A percentile compares a stretch with the other conserved stretches of the same genome.
Conservation (phyloP, 805 yeast genomes). For the Metschnikowia reukaufii region DNA sequence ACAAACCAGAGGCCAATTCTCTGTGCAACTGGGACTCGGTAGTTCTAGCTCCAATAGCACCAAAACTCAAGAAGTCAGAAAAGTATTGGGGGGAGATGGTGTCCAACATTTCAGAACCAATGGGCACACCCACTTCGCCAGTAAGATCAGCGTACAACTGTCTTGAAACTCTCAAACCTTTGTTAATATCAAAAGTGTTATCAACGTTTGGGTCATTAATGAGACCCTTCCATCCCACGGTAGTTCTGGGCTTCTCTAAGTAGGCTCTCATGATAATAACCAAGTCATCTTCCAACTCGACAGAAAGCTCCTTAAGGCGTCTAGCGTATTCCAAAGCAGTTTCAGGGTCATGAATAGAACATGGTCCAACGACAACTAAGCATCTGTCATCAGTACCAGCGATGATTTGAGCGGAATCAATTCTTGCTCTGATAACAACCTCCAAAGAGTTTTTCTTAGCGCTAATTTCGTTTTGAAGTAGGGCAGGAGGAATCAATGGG, state of each 20-base stretch:
- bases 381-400: conserved; percentile 85
- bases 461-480: conserved; percentile 83
- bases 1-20: conserved; percentile 93
- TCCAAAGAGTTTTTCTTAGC: conserved; percentile 58
- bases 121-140: conserved; percentile 64
- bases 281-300: conserved; percentile 69
- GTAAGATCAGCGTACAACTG: conserved; percentile 84
- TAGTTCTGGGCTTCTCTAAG: conserved; percentile 96
- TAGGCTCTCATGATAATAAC: conserved; percentile 95
- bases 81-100: conserved; percentile 96
- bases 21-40: conserved; percentile 97
- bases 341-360: conserved; percentile 91
- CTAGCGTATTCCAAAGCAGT: conserved; percentile 90
- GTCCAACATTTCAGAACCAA: conserved; percentile 97
- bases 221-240: conserved; percentile 98
- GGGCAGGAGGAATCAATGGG: conserved; percentile 93
- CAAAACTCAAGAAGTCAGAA: conserved; percentile 89
- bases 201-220: conserved; percentile 97
- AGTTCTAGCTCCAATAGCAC: conserved; percentile 99
- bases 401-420: conserved; percentile 68
- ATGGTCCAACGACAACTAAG: conserved; percentile 91
- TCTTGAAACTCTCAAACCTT: conserved; percentile 88
- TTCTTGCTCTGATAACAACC: conserved; percentile 73
- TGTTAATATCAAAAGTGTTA: conserved; percentile 88
- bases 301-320: conserved; percentile 57